A percentile compares a stretch with the other conserved stretches of the same genome.
Conservation (phyloP, 345 rosid species). For the Nephelium lappaceum region DNA sequence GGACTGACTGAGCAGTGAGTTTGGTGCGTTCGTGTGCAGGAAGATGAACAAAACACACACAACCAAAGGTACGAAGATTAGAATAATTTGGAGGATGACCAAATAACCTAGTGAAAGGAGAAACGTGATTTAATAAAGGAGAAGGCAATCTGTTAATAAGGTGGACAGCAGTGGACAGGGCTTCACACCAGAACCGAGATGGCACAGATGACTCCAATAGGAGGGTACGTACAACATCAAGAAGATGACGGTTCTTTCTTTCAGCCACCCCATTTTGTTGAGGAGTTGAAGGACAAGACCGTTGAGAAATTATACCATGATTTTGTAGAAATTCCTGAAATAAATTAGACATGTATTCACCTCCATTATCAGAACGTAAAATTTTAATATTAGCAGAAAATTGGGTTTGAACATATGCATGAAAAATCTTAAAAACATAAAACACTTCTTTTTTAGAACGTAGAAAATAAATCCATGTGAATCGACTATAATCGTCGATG, state of each 20-base stretch:
- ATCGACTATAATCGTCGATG: too few relatives aligned
- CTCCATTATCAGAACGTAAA: too few relatives aligned
- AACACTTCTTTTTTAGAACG: too few relatives aligned
- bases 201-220: background rate
- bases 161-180: background rate
- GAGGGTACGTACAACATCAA: background rate
- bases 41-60: background rate
- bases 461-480: too few relatives aligned
- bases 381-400: too few relatives aligned
- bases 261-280: background rate
- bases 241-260: background rate
- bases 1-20: background rate
- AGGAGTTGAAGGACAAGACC: background rate
- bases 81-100: background rate
- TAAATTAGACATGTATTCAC: too few relatives aligned
- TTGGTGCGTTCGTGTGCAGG: background rate
- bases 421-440: too few relatives aligned
- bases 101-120: too few relatives aligned
- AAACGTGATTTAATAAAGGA: too few relatives aligned
- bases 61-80: background rate
- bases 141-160: too few relatives aligned
- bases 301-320: background rate
- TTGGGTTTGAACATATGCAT: too few relatives aligned
- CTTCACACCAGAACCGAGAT: background rate
- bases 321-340: background rate